Evolutionary conservation across 2,329 filamentous ascomycete species (phyloP), one percentile per base, ranked within the genome.

Genomic region (Colletotrichum costaricense): DNA sequence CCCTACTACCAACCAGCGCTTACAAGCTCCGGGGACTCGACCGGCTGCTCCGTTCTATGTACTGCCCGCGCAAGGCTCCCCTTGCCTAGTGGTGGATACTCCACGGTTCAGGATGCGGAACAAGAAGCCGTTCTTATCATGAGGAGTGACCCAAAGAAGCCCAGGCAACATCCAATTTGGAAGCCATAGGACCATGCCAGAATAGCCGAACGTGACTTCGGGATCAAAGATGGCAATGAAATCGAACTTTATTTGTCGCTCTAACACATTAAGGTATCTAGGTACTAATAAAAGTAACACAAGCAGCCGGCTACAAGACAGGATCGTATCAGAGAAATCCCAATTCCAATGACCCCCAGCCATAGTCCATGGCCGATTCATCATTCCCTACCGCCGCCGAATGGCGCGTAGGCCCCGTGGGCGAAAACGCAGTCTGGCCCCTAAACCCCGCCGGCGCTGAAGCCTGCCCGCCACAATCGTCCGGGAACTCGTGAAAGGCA

Each of bases 401-500:
- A 30, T 72, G 64, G 16, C 70, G 54, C 11, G 67, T 67, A 11
- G 73, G 69, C 14, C 72, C 72, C 16, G 63, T 74, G 8, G 74
- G 74, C 12, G 74, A 75, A 19, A 72, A 73, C 2, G 69, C 63
- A 6, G 55, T 49, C 33, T 73, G 66, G 2, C 67, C 67, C 35
- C 71, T 60, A 7, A 73, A 73, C 14, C 68, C 46, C 3, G 38
- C 55, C 28, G 55, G 54, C n/a, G 52, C 46, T 12, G 54, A 65
- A 4, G 65, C 63, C 19, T 52, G 75, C 22, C 67, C 72, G 3
- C 42, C 67, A 5, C 62, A 71, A 28, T 75, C 74, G 11, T 75
- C 75, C 4, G 70, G 62, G 42, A 74, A 73, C 38, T 78, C 75
- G 5, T 76, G 67, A 19, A 77, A 75, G 11, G 71, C 67, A 16